Conservation (phyloP, 2,329 filamentous ascomycete genomes). For the Rhytidhysteron rufulum region DNA sequence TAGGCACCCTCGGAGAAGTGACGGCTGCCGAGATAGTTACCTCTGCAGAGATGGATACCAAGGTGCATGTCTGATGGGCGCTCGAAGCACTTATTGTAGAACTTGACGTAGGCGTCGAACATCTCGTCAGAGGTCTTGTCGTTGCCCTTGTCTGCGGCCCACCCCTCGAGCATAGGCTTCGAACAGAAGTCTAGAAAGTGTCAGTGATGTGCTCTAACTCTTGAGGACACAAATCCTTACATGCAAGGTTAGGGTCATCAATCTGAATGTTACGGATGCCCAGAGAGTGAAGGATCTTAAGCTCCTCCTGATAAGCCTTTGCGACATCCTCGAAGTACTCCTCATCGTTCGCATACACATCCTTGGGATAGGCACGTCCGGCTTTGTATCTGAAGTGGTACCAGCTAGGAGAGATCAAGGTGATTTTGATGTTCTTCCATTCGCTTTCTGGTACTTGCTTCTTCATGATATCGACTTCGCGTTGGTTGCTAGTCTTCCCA, state of each 20-base stretch:
- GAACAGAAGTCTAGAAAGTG: slow-evolving; percentile 29
- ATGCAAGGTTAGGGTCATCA: slow-evolving; percentile 47
- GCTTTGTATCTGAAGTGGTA: slow-evolving; percentile 65
- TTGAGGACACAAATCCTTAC: slow-evolving; percentile 3
- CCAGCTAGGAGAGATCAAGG: slow-evolving; percentile 64
- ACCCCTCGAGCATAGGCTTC: slow-evolving; percentile 33
- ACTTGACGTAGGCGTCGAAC: slow-evolving; percentile 69
- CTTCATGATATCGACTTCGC: slow-evolving; percentile 59
- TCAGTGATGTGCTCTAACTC: not conserved
- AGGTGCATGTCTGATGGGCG: slow-evolving; percentile 68
- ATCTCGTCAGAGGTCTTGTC: slow-evolving; percentile 65
- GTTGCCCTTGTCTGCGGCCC: slow-evolving; percentile 61
- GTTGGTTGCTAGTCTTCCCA: slow-evolving; percentile 52
- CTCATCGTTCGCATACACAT: slow-evolving; percentile 44
- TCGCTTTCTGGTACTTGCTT: slow-evolving; percentile 56
- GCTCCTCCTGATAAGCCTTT: slow-evolving; percentile 44
- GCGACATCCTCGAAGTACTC: slow-evolving; percentile 48
- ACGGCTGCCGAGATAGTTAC: slow-evolving; percentile 45
- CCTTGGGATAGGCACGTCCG: slow-evolving; percentile 42
- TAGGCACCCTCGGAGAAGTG: slow-evolving; percentile 48
- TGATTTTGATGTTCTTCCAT: slow-evolving; percentile 65
- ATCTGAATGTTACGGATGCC: slow-evolving; percentile 48
- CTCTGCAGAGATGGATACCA: slow-evolving; percentile 68
- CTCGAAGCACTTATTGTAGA: slow-evolving; percentile 69
- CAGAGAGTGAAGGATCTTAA: slow-evolving; percentile 43